Percentiles rank a stretch among this genome's conserved stretches.
Conservation (phyloP, 805 yeast species). For the Tetrapisispora nanseiensis region DNA sequence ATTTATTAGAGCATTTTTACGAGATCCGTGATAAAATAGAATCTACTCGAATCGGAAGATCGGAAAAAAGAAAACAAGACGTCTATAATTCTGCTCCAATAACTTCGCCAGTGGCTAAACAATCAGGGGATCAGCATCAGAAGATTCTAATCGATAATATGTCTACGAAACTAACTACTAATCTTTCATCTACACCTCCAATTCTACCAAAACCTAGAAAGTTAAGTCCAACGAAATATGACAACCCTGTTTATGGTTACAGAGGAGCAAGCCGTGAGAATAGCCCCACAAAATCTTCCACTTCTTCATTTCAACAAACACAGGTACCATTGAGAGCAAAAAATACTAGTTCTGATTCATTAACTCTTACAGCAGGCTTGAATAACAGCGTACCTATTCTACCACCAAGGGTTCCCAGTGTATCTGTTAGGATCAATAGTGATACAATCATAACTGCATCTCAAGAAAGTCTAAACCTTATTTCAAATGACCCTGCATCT, state of each 20-base stretch:
- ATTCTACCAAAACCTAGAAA: slow-evolving; percentile 22
- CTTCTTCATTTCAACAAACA: slow-evolving; percentile 1
- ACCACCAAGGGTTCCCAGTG: slow-evolving; percentile 8
- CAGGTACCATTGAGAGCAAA: slow-evolving; percentile 5
- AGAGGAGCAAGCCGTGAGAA: slow-evolving; percentile 7
- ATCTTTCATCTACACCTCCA: slow-evolving; percentile 8
- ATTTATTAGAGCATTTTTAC: slow-evolving; percentile 43
- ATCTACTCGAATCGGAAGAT: slow-evolving; percentile 3
- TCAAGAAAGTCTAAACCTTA: neutral
- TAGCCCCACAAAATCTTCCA: slow-evolving; percentile 7
- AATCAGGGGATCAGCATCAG: neutral
- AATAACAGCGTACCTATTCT: slow-evolving; percentile 5
- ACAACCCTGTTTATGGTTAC: neutral
- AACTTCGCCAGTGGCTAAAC: slow-evolving; percentile 4
- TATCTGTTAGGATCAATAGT: slow-evolving; percentile 13
- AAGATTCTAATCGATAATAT: neutral
- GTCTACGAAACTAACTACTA: neutral
- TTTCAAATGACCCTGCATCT: neutral
- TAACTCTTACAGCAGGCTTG: slow-evolving; percentile 5
- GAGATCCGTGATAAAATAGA: slow-evolving; percentile 19
- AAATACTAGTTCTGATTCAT: neutral
- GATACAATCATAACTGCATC: slow-evolving; percentile 6
- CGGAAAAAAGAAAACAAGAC: neutral
- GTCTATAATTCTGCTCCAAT: neutral
- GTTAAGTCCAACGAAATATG: slow-evolving; percentile 18